Evolutionary conservation across 345 rosid species (phyloP), one percentile per base, ranked within the genome.

Genomic region (Populus ilicifolia): DNA sequence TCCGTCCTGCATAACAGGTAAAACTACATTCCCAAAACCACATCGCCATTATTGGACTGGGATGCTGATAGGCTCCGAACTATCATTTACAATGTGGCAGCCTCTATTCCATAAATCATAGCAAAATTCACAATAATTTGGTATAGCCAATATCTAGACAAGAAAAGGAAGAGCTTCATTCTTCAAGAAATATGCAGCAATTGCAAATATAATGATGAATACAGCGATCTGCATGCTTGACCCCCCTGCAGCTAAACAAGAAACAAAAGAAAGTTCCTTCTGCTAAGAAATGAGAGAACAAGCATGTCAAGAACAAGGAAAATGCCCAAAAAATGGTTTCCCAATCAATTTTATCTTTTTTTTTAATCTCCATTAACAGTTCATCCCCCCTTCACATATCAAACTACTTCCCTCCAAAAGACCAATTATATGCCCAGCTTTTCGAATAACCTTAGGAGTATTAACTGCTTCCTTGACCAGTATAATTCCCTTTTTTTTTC

Each of bases 131-230:
- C 27, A 13, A 16, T 41, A 48, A 25, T 16, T 20, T 27, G 6
- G 36, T 77, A 7, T 5, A 5, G 43, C 48, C 6, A n/a, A 5
- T 21, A 9, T 43, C 69, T 79, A 79, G 62, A 36, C 77, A 35
- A 74, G 39, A 35, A 46, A 46, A 46, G 78, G 48, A 61, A 79
- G 62, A 61, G 68, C 62, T 36, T 67, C 83, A 18, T 74, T 80
- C 85, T 73, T 87, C 84, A 82, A 35, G 72, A 84, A 74, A 50
- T 83, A 85, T 14, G 70, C 80, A 46, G 84, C 86, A 35, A 89
- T 74, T 36, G 90, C 86, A 25, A 86, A 77, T 8, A 86, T 43
- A 21, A 85, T 50, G 50, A 87, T 30, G 35, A 87, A 50, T 39
- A 89, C 75, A 39, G 85, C 78, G 59, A 86, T 65, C 89, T 85